These are phyloP conservation scores for Albugo laibachii DNA, from an alignment of 352 stramenopile species.

Conservation along the genomic window DNA sequence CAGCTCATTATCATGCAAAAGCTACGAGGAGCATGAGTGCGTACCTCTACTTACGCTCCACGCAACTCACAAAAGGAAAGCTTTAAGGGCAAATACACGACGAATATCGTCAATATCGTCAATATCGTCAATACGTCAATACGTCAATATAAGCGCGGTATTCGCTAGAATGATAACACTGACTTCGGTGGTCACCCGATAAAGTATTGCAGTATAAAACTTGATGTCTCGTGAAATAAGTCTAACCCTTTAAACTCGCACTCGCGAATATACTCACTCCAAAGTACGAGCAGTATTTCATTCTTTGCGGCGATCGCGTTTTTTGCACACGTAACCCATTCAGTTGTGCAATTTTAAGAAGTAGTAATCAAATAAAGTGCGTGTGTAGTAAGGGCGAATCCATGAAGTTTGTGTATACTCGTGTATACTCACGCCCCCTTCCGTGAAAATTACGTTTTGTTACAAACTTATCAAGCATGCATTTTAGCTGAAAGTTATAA, in stretches of 20 bases:
- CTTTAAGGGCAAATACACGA: constrained; percentile 50
- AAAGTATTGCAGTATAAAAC: constrained; percentile 96
- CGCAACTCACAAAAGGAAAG: constrained; percentile 74
- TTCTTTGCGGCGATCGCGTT: too few species aligned
- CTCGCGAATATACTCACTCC: constrained; percentile 67
- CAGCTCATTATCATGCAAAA: constrained; percentile 90
- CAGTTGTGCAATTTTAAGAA: too few species aligned
- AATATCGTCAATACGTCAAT: constrained; percentile 65
- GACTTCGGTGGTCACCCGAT: constrained; percentile 92
- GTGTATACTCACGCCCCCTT: too few species aligned
- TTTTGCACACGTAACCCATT: too few species aligned
- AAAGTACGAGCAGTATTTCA: constrained; percentile 83
- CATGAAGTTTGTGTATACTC: too few species aligned
- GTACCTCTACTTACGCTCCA: constrained; percentile 69
- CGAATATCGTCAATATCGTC: constrained; percentile 56
- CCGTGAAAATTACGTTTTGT: too few species aligned
- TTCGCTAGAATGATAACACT: constrained; percentile 93
- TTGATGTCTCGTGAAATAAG: constrained; percentile 86
- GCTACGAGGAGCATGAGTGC: constrained; percentile 17
- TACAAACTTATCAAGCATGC: too few species aligned
- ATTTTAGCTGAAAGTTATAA: too few species aligned
- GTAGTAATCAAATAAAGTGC: too few species aligned
- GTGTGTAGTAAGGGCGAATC: too few species aligned
- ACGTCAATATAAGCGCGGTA: constrained; percentile 69
- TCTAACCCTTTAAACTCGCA: constrained; percentile 79